phyloP scores from a whole-genome alignment of 106 monocot species.

The Acorus calamus region DNA sequence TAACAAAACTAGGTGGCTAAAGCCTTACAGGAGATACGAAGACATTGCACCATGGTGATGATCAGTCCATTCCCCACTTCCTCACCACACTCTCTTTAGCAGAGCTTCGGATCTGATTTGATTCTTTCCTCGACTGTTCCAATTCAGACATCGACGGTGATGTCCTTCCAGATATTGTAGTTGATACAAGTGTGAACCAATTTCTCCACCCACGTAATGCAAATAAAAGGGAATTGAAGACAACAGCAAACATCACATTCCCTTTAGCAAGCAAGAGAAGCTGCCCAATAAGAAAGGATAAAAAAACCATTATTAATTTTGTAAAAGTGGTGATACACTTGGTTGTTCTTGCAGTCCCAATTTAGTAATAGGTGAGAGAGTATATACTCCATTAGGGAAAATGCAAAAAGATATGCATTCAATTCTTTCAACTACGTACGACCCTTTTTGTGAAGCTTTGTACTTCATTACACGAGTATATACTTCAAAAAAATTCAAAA shows the following conservation, averaged over 20 bases:
- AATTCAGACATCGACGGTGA: not conserved
- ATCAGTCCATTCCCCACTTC: constrained; percentile 71
- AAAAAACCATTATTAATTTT: too few relatives aligned
- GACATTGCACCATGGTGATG: not conserved
- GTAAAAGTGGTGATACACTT: too few relatives aligned
- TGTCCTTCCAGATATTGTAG: constrained; percentile 5
- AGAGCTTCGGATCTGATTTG: constrained; percentile 17
- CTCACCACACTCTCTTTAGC: constrained; percentile 67
- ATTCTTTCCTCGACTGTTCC: constrained; percentile 1
- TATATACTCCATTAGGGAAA: too few relatives aligned
- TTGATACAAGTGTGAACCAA: constrained; percentile 17
- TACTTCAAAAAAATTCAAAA: too few relatives aligned
- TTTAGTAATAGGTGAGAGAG: too few relatives aligned
- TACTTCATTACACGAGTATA: too few relatives aligned
- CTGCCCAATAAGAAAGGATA: constrained; percentile 22
- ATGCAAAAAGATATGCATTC: too few relatives aligned
- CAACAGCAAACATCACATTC: constrained; percentile 52
- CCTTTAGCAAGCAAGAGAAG: constrained; percentile 68
- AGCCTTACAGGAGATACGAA: too few relatives aligned
- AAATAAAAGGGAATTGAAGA: constrained; percentile 60
- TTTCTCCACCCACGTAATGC: constrained; percentile 43
- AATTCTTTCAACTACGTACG: too few relatives aligned
- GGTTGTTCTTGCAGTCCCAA: too few relatives aligned
- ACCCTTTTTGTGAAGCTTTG: too few relatives aligned
- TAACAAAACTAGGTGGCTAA: too few relatives aligned